Percentiles rank a stretch among this genome's conserved stretches.
phyloP scores from a whole-genome alignment of 177 flowering plant genomes.

The Telopea speciosissima region DNA sequence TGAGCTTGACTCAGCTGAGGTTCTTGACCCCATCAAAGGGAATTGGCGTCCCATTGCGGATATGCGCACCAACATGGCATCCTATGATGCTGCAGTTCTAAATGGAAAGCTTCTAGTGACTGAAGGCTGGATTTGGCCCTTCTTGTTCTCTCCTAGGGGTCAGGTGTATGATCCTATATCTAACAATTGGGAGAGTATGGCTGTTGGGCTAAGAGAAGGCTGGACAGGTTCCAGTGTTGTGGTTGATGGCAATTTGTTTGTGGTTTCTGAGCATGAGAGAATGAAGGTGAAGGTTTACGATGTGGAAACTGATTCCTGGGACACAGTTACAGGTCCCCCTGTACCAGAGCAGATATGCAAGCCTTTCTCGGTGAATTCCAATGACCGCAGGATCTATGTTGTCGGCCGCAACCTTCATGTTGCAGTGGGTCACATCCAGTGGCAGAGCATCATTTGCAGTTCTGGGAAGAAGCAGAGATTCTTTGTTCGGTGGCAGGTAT shows the following conservation, averaged over 20 bases:
- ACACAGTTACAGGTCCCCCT: conserved; percentile 40
- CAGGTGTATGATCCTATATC: conserved; percentile 51
- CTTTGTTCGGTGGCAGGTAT: conserved; percentile 52
- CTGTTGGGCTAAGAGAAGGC: conserved; percentile 51
- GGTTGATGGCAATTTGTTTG: conserved; percentile 38
- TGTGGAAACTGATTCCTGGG: conserved; percentile 40
- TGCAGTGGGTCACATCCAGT: conserved; percentile 53
- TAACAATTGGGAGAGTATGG: conserved; percentile 47
- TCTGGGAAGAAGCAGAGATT: conserved; percentile 36
- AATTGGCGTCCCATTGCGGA: conserved; percentile 39
- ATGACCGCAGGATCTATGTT: conserved; percentile 36
- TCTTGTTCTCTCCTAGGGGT: conserved; percentile 47
- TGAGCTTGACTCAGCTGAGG: conserved; percentile 50
- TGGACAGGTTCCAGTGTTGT: conserved; percentile 64
- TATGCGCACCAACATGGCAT: conserved; percentile 45
- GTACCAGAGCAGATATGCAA: conserved; percentile 53
- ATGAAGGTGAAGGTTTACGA: conserved; percentile 51
- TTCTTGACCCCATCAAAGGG: conserved; percentile 35
- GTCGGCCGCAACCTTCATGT: conserved; percentile 51
- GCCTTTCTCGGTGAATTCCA: conserved; percentile 44
- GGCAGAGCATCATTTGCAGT: conserved; percentile 9
- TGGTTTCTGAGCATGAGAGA: conserved; percentile 55
- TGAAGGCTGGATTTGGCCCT: conserved; percentile 65
- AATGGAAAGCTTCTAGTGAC: conserved; percentile 51
- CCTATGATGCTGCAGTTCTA: conserved; percentile 51